Percentiles rank a stretch among this genome's conserved stretches.
These are phyloP conservation scores for Monilinia aucupariae DNA, from an alignment of 2,329 filamentous ascomycete species.

Conservation along the genomic window DNA sequence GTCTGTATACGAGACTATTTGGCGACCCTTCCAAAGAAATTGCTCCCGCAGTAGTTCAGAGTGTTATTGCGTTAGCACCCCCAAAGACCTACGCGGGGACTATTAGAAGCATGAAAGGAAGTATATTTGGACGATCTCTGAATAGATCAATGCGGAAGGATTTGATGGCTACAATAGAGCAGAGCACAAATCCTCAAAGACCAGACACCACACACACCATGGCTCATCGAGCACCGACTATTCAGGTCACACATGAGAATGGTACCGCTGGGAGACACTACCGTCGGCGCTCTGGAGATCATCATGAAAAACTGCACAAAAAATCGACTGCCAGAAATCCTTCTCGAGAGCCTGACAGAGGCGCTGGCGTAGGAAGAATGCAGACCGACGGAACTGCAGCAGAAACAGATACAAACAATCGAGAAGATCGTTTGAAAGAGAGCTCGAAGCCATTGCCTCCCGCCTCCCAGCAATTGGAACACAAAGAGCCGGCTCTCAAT, in stretches of 20 bases:
- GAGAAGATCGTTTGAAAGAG: constrained; percentile 30
- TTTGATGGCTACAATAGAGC: constrained; percentile 37
- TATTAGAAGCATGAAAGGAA: constrained; percentile 62
- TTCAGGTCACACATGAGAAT: constrained; percentile 69
- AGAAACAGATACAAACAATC: constrained; percentile 34
- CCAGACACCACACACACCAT: constrained; percentile 31
- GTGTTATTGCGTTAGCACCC: constrained; percentile 33
- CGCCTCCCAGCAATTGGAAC: constrained; percentile 29
- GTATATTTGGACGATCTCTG: constrained; percentile 64
- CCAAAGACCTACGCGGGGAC: constrained; percentile 69
- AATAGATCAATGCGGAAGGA: constrained; percentile 40
- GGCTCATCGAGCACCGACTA: constrained; percentile 51
- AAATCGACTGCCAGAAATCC: constrained; percentile 36
- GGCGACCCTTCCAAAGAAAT: constrained; percentile 49
- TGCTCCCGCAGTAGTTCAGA: neutral
- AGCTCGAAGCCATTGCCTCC: constrained; percentile 23
- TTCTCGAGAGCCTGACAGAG: constrained; percentile 42
- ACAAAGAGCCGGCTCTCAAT: constrained; percentile 26
- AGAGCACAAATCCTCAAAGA: constrained; percentile 32
- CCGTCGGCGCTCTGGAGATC: constrained; percentile 18
- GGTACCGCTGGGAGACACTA: constrained; percentile 38
- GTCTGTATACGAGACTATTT: constrained; percentile 77
- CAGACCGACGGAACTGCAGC: constrained; percentile 39
- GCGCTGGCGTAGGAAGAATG: constrained; percentile 41
- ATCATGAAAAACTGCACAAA: constrained; percentile 37